Base-by-base conservation (phyloP, 1,284 basidiomycete genomes). In the Irpex sp. region DNA sequence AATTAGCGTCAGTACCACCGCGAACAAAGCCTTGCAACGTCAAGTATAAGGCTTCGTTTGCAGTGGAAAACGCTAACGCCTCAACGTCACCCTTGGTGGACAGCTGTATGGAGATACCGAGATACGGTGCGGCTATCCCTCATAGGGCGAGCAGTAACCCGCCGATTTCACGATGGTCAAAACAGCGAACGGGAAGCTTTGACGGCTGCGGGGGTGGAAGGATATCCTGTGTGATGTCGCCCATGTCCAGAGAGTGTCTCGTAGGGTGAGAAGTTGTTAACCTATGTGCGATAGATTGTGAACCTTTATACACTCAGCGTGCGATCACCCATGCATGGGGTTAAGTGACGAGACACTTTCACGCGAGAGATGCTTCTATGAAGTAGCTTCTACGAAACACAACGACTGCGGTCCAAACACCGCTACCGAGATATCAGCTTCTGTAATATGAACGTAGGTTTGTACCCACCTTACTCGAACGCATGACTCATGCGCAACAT, bases 51-150 rank as follows among this genome's bases (percentile, higher is more conserved):
- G 47, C 59, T 23, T 60, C 19, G 23, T 19, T 23, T 37, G 37
- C n/a, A 18, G 59, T 56, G 39, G 53, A 16, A 37, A 60, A 48
- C 19, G 51, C 59, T 9, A 60, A 16, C 7, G 53, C 59, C 10
- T 56, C 37, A 6, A 60, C 36, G 14, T 36, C 35, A 9, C 52
- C 59, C 7, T 28, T 35, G 2, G 5, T n/a, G 19, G 59, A 56
- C 53, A 60, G 54, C n/a, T 60, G 52, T 16, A 60, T 8, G 21
- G 59, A 49, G 16, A 60, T 19, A 8, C 59, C 59, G 14, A 60
- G 7, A 39, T 49, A 19, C 18, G 16, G 48, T 18, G 52, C 52
- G 33, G 23, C 9, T 54, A 12, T 28, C 14, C 33, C 19, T 14
- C 12, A 12, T 28, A 54, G 12, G 4, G 52, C 33, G 33, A 23